Percentiles rank a stretch among this genome's conserved stretches.
phyloP scores from a whole-genome alignment of 2,329 filamentous ascomycete genomes.

The Lithohypha guttulata region DNA sequence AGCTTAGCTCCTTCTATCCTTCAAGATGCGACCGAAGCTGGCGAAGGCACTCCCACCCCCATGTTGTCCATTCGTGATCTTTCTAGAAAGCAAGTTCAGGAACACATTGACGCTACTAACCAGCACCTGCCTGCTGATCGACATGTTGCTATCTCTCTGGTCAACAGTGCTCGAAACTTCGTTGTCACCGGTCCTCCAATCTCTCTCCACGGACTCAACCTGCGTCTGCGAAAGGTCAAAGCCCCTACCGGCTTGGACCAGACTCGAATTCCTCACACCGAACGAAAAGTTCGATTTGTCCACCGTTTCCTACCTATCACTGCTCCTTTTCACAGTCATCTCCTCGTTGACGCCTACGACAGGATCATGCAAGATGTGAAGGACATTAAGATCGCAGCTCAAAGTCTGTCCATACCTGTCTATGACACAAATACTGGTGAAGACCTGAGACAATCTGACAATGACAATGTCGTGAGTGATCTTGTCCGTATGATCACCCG shows the following conservation, averaged over 20 bases:
- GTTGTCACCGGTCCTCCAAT: slow-evolving; percentile 94
- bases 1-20: slow-evolving; percentile 84
- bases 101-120: slow-evolving; percentile 94
- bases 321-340: slow-evolving; percentile 95
- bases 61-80: slow-evolving; percentile 98
- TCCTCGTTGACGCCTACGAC: slow-evolving; percentile 69
- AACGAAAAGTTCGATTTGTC: slow-evolving; percentile 91
- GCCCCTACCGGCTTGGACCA: slow-evolving; percentile 95
- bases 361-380: slow-evolving; percentile 81
- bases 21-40: slow-evolving; percentile 85
- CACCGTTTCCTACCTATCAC: slow-evolving; percentile 97
- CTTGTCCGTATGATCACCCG: slow-evolving; percentile 88
- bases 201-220: slow-evolving; percentile 89
- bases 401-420: slow-evolving; percentile 69
- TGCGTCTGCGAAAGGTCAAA: slow-evolving; percentile 92
- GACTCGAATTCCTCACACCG: slow-evolving; percentile 83
- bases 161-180: slow-evolving; percentile 94
- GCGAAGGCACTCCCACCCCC: slow-evolving; percentile 88
- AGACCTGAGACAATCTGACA: slow-evolving; percentile 61
- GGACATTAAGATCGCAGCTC: slow-evolving; percentile 63
- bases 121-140: slow-evolving; percentile 86
- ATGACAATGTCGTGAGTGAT: slow-evolving; percentile 71
- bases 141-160: slow-evolving; percentile 87
- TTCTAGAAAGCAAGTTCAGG: slow-evolving; percentile 76
- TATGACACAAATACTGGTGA: slow-evolving; percentile 83